These are phyloP conservation scores for Coriaria nepalensis DNA, from an alignment of 306 rosid genomes.

Conservation along the genomic window DNA sequence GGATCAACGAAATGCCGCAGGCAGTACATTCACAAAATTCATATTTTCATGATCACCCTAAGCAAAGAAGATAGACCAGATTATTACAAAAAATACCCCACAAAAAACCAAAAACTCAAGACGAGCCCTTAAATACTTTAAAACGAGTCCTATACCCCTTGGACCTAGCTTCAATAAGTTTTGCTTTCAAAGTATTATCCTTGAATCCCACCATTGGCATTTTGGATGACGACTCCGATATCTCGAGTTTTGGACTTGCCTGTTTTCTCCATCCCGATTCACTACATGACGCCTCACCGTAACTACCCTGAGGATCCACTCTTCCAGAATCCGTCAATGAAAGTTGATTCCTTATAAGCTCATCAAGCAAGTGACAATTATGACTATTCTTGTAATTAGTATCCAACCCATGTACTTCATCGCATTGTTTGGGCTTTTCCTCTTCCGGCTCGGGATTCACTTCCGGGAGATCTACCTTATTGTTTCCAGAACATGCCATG, in stretches of 20 bases:
- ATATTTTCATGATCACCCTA: no score
- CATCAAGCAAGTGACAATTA: constrained; percentile 37
- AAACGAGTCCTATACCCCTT: constrained; percentile 63
- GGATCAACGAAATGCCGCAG: no score
- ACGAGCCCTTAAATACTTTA: constrained; percentile 48
- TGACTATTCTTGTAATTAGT: no score
- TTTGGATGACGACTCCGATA: constrained; percentile 38
- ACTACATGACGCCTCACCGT: constrained; percentile 83
- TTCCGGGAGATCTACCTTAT: constrained; percentile 27
- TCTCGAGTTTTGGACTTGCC: constrained; percentile 58
- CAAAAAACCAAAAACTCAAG: constrained; percentile 8
- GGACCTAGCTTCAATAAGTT: constrained; percentile 92
- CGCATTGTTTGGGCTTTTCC: constrained; percentile 25
- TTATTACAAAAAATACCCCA: background rate
- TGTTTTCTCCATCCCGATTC: constrained; percentile 89
- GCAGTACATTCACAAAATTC: no score
- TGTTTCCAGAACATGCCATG: constrained; percentile 35
- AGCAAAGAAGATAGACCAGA: background rate
- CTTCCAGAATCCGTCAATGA: constrained; percentile 45
- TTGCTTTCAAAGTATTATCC: constrained; percentile 74
- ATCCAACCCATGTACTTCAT: background rate
- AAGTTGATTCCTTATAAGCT: constrained; percentile 45
- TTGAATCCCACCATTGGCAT: constrained; percentile 30
- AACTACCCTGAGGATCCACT: constrained; percentile 30
- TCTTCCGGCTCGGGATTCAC: constrained; percentile 29